Percentiles rank a stretch among this genome's conserved stretches.
phyloP scores from a whole-genome alignment of 2,329 filamentous ascomycete species.

The Zymoseptoria crescenta region DNA sequence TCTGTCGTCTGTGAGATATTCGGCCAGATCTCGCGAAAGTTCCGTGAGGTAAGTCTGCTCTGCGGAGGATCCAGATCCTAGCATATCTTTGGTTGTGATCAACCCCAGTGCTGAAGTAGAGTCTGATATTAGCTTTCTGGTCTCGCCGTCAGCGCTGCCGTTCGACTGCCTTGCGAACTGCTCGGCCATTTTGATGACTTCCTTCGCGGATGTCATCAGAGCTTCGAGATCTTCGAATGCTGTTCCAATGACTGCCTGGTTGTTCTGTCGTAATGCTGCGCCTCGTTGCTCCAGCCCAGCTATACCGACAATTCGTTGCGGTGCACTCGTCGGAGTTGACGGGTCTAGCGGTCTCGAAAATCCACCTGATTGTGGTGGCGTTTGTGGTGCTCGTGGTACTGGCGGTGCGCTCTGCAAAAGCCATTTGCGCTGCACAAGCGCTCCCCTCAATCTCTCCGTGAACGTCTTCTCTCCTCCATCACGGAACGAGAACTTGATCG shows the following conservation, averaged over 20 bases:
- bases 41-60: slow-evolving; percentile 87
- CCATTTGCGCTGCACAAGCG: slow-evolving; percentile 92
- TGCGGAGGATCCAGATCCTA: slow-evolving; percentile 63
- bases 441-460: slow-evolving; percentile 76
- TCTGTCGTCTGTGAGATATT: slow-evolving; percentile 80
- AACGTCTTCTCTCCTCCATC: slow-evolving; percentile 84
- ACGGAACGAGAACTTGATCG: slow-evolving; percentile 86
- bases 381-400: slow-evolving; percentile 55
- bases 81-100: slow-evolving; percentile 91
- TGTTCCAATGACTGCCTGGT: slow-evolving; percentile 83
- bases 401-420: slow-evolving; percentile 83
- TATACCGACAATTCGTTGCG: slow-evolving; percentile 68
- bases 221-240: slow-evolving; percentile 96
- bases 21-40: slow-evolving; percentile 72
- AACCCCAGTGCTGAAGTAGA: slow-evolving; percentile 78
- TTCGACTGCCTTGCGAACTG: slow-evolving; percentile 64
- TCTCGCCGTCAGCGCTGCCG: slow-evolving; percentile 43
- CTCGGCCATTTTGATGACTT: slow-evolving; percentile 89
- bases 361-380: slow-evolving; percentile 21
- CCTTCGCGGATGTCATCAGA: slow-evolving; percentile 93
- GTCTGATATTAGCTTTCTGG: slow-evolving; percentile 67
- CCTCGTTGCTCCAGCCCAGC: slow-evolving; percentile 84
- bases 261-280: slow-evolving; percentile 79
- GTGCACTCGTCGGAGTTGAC: slow-evolving; percentile 17
- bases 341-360: slow-evolving; percentile 41